phyloP scores from a whole-genome alignment of 768 basidiomycete species.

The Amanita subjunquillea region DNA sequence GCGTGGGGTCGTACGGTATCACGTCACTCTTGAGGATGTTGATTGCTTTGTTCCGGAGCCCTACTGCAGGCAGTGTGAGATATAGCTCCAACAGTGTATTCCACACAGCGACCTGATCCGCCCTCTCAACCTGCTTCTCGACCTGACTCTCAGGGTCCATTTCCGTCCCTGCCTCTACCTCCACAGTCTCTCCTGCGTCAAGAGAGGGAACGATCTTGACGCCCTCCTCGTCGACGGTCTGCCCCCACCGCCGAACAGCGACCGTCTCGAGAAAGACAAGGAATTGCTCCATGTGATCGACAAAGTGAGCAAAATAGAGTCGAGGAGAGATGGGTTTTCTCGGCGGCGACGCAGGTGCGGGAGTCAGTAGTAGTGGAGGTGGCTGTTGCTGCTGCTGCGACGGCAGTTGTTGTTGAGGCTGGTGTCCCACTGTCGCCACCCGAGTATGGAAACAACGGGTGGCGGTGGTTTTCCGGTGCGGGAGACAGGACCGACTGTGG shows the following conservation, averaged over 20 bases:
- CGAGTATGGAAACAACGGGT: background rate
- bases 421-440: background rate
- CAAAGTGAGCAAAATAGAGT: slow-evolving; percentile 89
- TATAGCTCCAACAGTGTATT: slow-evolving; percentile 94
- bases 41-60: slow-evolving; percentile 57
- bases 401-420: background rate
- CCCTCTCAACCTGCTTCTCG: slow-evolving; percentile 31
- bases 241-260: slow-evolving; percentile 70
- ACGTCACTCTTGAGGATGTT: slow-evolving; percentile 49
- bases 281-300: slow-evolving; percentile 80
- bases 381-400: no score
- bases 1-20: slow-evolving; percentile 78
- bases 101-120: slow-evolving; percentile 83
- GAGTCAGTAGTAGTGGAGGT: slow-evolving; percentile 1
- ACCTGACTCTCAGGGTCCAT: slow-evolving; percentile 24
- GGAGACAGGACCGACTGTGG: background rate
- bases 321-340: slow-evolving; percentile 66
- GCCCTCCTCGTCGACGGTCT: slow-evolving; percentile 33
- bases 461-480: background rate
- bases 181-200: background rate
- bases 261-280: slow-evolving; percentile 84
- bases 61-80: slow-evolving; percentile 41
- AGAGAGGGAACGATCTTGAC: slow-evolving; percentile 7
- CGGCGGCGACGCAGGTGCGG: slow-evolving; percentile 18
- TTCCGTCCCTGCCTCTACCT: slow-evolving; percentile 7